These are phyloP conservation scores for Ceratocystis cubensis DNA, from an alignment of 2,329 filamentous ascomycete genomes.

Conservation along the genomic window DNA sequence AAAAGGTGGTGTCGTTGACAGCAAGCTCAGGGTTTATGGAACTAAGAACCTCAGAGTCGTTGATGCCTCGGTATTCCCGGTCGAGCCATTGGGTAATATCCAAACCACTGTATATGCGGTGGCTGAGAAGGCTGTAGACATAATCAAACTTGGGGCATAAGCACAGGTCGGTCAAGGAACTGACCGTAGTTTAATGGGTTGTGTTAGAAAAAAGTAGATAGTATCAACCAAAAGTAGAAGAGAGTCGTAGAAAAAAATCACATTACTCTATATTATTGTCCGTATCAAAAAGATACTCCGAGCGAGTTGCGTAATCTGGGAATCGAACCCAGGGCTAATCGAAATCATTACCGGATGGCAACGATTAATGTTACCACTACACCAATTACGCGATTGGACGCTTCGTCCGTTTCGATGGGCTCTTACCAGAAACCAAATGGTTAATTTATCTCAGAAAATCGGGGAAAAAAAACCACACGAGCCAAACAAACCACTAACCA, in stretches of 20 bases:
- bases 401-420: background rate
- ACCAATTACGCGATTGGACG: background rate
- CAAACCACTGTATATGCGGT: constrained; percentile 26
- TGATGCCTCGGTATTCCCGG: constrained; percentile 36
- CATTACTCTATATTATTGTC: too few relatives aligned
- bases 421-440: background rate
- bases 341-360: constrained; percentile 10
- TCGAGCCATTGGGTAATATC: constrained; percentile 31
- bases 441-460: background rate
- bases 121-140: constrained; percentile 32
- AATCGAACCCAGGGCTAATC: constrained; percentile 12
- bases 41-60: constrained; percentile 34
- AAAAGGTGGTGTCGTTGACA: constrained; percentile 35
- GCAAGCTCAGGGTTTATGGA: constrained; percentile 34
- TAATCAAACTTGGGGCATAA: constrained; percentile 25
- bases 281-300: too few relatives aligned
- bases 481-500: background rate
- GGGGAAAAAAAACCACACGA: background rate
- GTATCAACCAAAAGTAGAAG: background rate
- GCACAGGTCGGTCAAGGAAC: background rate
- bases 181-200: background rate
- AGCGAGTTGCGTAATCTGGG: background rate
- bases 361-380: constrained; percentile 15
- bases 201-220: background rate
- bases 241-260: background rate